Base-by-base conservation (phyloP, 164 flowering plant species). In the Annona cherimola region DNA sequence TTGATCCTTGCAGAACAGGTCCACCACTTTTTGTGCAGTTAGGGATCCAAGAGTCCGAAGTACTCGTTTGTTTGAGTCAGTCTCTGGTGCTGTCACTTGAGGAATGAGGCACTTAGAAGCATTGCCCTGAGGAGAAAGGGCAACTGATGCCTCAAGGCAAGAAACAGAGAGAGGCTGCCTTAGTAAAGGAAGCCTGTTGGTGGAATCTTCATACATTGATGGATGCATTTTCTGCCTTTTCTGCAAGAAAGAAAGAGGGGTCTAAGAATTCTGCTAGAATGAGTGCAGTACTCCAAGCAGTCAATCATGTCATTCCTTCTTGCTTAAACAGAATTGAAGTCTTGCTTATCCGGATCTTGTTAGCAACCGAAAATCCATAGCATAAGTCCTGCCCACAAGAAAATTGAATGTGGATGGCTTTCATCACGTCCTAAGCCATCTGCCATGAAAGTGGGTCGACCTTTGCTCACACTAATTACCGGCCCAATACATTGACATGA, bases 141-240 rank as follows among this genome's bases (percentile, higher is more conserved):
- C 42, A 18, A 67, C 50, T 46, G 78, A 66, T 40, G 82, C 68
- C 55, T 78, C 78, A 5, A 80, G 74, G 65, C 66, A 69, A 60
- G 72, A 71, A 26, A 14, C 74, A n/a, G 35, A 55, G 42, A 68
- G 66, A 68, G 80, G 69, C 11, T 66, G 66, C 69, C 74, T 83
- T 66, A 74, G 85, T 85, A 69, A 71, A 76, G 81, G 74, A 76
- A 71, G 57, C 63, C 63, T 2, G 74, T 66, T 80, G 59, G 18
- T 18, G 12, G 74, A 75, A 74, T 87, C 94, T 42, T 92, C 95
- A 72, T 86, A 92, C 85, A 92, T 80, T 61, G 83, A 80, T 1
- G 94, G 99, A 83, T 84, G 91, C 86, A 88, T 82, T 80, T 74
- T 88, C 78, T 84, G 97, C 75, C 74, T 84, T 74, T 83, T 90